Percentiles rank a stretch among this genome's conserved stretches.
phyloP scores from a whole-genome alignment of 2,329 filamentous ascomycete genomes.

The Fusarium graminum region DNA sequence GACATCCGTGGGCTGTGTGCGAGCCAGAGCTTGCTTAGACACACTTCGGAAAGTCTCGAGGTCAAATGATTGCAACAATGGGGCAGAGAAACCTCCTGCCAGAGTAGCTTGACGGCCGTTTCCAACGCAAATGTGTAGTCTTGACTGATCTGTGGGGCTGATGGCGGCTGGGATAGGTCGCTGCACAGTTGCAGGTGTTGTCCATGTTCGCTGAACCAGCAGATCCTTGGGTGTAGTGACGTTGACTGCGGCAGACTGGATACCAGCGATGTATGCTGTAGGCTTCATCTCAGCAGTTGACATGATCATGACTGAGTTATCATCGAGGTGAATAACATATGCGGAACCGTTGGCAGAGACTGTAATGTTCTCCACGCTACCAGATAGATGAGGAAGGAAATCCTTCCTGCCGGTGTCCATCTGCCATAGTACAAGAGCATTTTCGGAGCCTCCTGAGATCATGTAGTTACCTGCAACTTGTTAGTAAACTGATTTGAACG shows the following conservation, averaged over 20 bases:
- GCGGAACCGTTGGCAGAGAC: slow-evolving; percentile 83
- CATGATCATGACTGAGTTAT: slow-evolving; percentile 91
- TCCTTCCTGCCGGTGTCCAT: slow-evolving; percentile 86
- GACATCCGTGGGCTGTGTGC: slow-evolving; percentile 86
- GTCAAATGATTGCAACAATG: slow-evolving; percentile 85
- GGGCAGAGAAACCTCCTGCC: slow-evolving; percentile 65
- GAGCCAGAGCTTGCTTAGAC: slow-evolving; percentile 87
- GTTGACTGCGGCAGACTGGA: slow-evolving; percentile 74
- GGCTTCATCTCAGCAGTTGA: slow-evolving; percentile 92
- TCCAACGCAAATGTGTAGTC: slow-evolving; percentile 76
- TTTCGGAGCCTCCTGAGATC: slow-evolving; percentile 92
- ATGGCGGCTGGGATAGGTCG: slow-evolving; percentile 71
- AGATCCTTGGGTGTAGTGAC: slow-evolving; percentile 65
- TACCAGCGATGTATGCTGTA: slow-evolving; percentile 83
- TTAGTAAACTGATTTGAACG: slow-evolving; percentile 47
- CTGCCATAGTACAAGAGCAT: slow-evolving; percentile 92
- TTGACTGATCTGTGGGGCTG: slow-evolving; percentile 72
- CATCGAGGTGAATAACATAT: slow-evolving; percentile 87
- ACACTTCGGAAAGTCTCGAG: slow-evolving; percentile 82
- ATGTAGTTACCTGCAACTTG: slow-evolving; percentile 81
- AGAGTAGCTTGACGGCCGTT: slow-evolving; percentile 69
- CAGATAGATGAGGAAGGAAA: slow-evolving; percentile 89
- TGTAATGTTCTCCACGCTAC: slow-evolving; percentile 85
- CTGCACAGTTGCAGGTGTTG: slow-evolving; percentile 58
- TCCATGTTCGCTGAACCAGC: slow-evolving; percentile 66